Base-by-base conservation (phyloP, 352 stramenopile species). In the Chrysophaeum taylorii region DNA sequence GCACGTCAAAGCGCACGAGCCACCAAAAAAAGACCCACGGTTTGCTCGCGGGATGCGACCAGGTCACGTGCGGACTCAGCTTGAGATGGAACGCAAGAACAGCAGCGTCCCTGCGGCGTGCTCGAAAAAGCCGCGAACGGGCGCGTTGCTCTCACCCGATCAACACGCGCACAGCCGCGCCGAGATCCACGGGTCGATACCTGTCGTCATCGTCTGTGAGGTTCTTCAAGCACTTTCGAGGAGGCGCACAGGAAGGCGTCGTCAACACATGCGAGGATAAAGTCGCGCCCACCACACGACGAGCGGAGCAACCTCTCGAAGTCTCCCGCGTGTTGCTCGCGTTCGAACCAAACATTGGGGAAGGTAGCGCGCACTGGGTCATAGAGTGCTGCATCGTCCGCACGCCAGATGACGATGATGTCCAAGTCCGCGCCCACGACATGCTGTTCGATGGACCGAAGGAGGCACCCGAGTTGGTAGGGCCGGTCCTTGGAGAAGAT, bases 401-500 rank as follows among this genome's bases (percentile, higher is more conserved):
- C 52, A 33, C 52, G 29, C 57, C 57, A 66, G 57, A 66, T 31
- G 12, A 66, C 57, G 33, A 66, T 2, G 57, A 43, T n/a, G 14
- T 66, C 57, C 33, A 45, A 2, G 57, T 9, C 45, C 45, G 45
- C 45, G 45, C 45, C 45, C 18, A 27, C 1, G 1, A 33, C 9
- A 36, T 42, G 7, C 12, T 7, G 1, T n/a, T 27, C 5, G 9
- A 66, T 9, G 5, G 57, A 48, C 33, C 27, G 5, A 31, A 66
- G 35, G 15, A 45, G 35, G 57, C 33, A 16, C 33, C 15, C 14
- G 2, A 66, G 57, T 36, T 66, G 57, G 35, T 27, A 45, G 12
- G 57, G 12, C 12, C 57, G 57, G 57, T 66, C 57, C 36, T 66
- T 66, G 9, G 57, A 66, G 35, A 66, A 66, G 33, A 66, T 36